Percentiles rank a stretch among this genome's conserved stretches.
These are phyloP conservation scores for Globisporangium parvum DNA, from an alignment of 352 stramenopile species.

Conservation along the genomic window DNA sequence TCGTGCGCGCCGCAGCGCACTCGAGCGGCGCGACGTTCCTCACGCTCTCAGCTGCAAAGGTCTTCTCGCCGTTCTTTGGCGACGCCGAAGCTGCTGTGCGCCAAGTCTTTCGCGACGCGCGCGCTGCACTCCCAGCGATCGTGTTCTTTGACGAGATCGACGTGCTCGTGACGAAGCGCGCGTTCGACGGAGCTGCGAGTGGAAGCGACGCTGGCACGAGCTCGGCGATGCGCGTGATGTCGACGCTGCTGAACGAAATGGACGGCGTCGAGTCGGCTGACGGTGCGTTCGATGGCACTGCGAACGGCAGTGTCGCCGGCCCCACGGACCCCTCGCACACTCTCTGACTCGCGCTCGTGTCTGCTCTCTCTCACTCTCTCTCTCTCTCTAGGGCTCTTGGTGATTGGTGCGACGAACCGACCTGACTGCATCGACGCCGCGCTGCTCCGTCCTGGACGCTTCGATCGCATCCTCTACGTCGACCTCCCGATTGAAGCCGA, in stretches of 20 bases:
- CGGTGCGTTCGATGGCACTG: conserved; percentile 24
- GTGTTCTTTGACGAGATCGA: conserved; percentile 91
- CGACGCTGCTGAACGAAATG: conserved; percentile 97
- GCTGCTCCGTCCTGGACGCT: conserved; percentile 93
- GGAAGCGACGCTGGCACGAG: conserved; percentile 35
- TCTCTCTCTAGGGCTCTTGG: conserved; percentile 78
- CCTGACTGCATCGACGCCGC: conserved; percentile 97
- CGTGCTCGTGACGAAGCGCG: conserved; percentile 77
- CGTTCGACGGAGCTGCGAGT: conserved; percentile 39
- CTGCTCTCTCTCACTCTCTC: neutral
- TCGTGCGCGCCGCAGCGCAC: conserved; percentile 78
- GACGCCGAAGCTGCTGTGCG: conserved; percentile 82
- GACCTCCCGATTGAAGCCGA: conserved; percentile 72
- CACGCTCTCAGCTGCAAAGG: conserved; percentile 77
- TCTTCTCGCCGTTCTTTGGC: conserved; percentile 88
- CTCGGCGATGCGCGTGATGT: conserved; percentile 90
- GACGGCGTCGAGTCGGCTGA: conserved; percentile 94
- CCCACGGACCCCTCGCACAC: neutral
- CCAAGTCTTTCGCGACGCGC: conserved; percentile 72
- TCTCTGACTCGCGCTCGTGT: neutral
- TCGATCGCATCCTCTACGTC: conserved; percentile 96
- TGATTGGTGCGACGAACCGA: conserved; percentile 97
- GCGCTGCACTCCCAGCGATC: conserved; percentile 83
- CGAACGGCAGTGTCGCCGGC: neutral
- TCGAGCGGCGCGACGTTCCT: conserved; percentile 81